These are phyloP conservation scores for Dimocarpus longan DNA, from an alignment of 345 rosid species.

Conservation along the genomic window DNA sequence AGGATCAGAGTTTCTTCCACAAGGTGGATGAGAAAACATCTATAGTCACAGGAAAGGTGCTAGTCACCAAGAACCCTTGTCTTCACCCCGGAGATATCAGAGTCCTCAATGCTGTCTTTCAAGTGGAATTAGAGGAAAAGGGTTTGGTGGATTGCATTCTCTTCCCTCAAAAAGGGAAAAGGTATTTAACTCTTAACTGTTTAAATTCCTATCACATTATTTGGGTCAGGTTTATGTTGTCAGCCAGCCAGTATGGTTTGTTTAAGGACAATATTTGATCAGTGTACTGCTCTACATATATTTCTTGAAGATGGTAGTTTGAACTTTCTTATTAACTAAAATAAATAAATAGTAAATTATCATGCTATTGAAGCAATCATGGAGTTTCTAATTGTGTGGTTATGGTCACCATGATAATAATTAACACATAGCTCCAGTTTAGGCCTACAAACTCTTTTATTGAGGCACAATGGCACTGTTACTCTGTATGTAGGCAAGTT, in stretches of 20 bases:
- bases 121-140: conserved; percentile 59
- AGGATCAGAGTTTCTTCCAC: conserved; percentile 53
- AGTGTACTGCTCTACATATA: background rate
- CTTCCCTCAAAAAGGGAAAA: conserved; percentile 83
- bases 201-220: conserved; percentile 9
- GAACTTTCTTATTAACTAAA: background rate
- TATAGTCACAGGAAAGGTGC: conserved; percentile 64
- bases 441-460: background rate
- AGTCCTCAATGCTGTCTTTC: conserved; percentile 82
- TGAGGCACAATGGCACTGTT: background rate
- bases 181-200: conserved; percentile 44
- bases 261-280: background rate
- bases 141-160: conserved; percentile 74
- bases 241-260: background rate
- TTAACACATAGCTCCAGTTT: background rate
- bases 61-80: conserved; percentile 93
- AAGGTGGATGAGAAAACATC: conserved; percentile 71
- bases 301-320: background rate
- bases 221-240: background rate
- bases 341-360: background rate
- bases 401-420: background rate
- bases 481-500: background rate
- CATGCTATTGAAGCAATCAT: background rate
- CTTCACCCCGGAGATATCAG: conserved; percentile 96
- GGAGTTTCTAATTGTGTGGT: background rate